Conservation (phyloP, 768 basidiomycete genomes). For the Rhizopogon roseolus region DNA sequence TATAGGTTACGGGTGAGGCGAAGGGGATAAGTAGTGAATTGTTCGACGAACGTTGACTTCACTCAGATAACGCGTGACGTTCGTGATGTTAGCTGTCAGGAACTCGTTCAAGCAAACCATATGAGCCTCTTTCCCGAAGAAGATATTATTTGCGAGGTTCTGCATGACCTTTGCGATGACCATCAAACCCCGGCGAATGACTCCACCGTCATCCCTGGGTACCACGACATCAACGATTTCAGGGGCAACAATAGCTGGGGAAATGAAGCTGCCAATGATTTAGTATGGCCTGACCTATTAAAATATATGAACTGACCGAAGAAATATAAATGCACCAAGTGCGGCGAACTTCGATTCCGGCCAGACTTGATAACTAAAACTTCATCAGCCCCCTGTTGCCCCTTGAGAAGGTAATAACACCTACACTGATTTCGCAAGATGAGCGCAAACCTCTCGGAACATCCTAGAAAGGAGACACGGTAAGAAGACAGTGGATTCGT, state of each 20-base stretch:
- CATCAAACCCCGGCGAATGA: constrained; percentile 75
- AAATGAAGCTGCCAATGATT: constrained; percentile 65
- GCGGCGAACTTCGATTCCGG: constrained; percentile 79
- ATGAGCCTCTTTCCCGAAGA: constrained; percentile 87
- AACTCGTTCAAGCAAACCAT: constrained; percentile 81
- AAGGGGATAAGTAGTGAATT: background rate
- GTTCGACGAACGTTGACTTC: constrained; percentile 57
- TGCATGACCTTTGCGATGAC: constrained; percentile 90
- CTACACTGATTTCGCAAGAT: constrained; percentile 76
- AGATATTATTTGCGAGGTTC: constrained; percentile 90
- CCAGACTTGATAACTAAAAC: constrained; percentile 56
- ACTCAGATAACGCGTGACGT: constrained; percentile 72
- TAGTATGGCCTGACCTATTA: background rate
- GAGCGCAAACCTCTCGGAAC: constrained; percentile 82
- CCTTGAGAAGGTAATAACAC: constrained; percentile 22
- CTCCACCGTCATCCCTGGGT: constrained; percentile 51
- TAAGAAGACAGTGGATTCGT: background rate
- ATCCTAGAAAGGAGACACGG: constrained; percentile 43
- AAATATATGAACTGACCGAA: constrained; percentile 48
- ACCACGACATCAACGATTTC: constrained; percentile 81
- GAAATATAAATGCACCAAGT: constrained; percentile 87
- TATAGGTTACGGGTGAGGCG: constrained; percentile 9
- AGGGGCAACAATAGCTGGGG: constrained; percentile 84
- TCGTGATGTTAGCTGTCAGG: constrained; percentile 61
- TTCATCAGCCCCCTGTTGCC: constrained; percentile 5